These are phyloP conservation scores for Blepharisma stoltei DNA, from an alignment of 73 alveolate species.

Conservation along the genomic window DNA sequence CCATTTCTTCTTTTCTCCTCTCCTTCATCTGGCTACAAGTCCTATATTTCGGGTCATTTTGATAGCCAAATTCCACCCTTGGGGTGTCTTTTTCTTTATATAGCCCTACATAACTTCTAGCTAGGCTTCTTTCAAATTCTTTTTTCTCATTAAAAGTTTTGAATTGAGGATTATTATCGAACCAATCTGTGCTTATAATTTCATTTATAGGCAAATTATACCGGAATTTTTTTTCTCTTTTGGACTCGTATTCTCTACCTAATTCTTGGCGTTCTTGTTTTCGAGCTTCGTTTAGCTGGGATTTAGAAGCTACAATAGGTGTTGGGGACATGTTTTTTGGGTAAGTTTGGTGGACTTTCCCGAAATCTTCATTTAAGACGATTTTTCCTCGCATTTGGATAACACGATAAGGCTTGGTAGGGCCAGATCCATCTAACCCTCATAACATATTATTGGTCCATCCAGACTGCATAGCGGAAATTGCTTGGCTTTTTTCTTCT, in stretches of 20 bases:
- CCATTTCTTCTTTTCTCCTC: neutral
- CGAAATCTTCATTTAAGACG: constrained; percentile 71
- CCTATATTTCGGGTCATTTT: neutral
- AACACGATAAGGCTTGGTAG: constrained; percentile 58
- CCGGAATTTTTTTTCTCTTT: no score
- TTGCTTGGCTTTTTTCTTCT: constrained; percentile 43
- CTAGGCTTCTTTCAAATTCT: no score
- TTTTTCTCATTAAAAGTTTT: no score
- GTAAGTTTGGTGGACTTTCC: constrained; percentile 65
- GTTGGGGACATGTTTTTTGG: constrained; percentile 28
- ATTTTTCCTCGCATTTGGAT: constrained; percentile 70
- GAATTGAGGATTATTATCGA: no score
- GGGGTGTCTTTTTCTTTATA: no score
- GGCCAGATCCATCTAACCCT: constrained; percentile 65
- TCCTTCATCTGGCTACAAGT: neutral
- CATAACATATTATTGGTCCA: constrained; percentile 58
- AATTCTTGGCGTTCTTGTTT: neutral
- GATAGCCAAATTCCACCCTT: neutral
- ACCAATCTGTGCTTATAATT: no score
- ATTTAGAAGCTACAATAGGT: neutral
- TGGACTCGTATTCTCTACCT: no score
- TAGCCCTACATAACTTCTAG: no score
- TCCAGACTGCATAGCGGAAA: constrained; percentile 36
- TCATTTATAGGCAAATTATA: no score
- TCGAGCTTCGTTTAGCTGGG: neutral